Evolutionary conservation across 1,284 basidiomycete species (phyloP).

Genomic region (Microbotryum silenes-acaulis): DNA sequence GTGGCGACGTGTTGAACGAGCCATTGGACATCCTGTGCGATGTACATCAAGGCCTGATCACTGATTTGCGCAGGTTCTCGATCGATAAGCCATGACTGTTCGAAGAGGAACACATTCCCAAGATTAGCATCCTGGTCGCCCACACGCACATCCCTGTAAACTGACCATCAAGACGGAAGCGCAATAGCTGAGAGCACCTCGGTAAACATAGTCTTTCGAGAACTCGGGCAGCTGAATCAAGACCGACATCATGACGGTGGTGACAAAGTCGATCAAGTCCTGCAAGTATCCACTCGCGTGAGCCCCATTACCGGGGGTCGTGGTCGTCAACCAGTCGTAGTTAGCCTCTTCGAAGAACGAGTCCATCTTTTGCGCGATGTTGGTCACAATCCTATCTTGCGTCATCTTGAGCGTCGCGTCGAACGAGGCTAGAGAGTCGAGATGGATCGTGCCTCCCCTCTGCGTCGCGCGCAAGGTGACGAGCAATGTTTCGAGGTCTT

Average conservation of each 20-base stretch:
- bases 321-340: constrained; percentile 72
- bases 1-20: constrained; percentile 28
- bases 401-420: constrained; percentile 61
- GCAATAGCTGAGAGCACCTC: constrained; percentile 74
- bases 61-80: constrained; percentile 72
- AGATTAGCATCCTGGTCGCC: not conserved
- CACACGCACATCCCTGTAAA: not conserved
- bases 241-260: constrained; percentile 89
- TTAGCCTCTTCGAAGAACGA: constrained; percentile 92
- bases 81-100: constrained; percentile 67
- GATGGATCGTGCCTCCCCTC: constrained; percentile 66
- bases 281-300: constrained; percentile 86
- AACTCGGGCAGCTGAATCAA: constrained; percentile 62
- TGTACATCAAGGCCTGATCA: constrained; percentile 55
- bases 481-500: constrained; percentile 77
- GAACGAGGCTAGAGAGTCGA: constrained; percentile 63
- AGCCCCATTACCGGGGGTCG: constrained; percentile 45
- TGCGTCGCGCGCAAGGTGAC: constrained; percentile 62
- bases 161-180: constrained; percentile 74
- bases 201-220: constrained; percentile 82
- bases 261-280: constrained; percentile 92
- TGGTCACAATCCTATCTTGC: constrained; percentile 65
- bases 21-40: constrained; percentile 33
- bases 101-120: not conserved
- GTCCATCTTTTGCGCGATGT: constrained; percentile 89